A percentile compares a stretch with the other conserved stretches of the same genome.
phyloP scores from a whole-genome alignment of 768 basidiomycete species.

The Gyrodon lividus region DNA sequence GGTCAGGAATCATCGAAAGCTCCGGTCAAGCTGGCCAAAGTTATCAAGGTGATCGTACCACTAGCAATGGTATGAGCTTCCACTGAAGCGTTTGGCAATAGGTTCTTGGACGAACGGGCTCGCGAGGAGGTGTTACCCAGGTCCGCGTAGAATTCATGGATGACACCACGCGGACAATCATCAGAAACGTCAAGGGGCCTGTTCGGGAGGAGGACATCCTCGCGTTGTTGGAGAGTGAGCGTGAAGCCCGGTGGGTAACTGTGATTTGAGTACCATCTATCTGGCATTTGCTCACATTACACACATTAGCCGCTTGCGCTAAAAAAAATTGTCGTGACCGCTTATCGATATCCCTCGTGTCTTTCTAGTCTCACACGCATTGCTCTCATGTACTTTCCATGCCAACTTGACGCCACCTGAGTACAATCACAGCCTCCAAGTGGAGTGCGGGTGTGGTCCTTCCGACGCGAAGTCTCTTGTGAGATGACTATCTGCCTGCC shows the following conservation, averaged over 20 bases:
- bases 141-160: conserved; percentile 99
- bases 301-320: conserved; percentile 22
- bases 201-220: conserved; percentile 96
- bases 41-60: conserved; percentile 72
- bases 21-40: conserved; percentile 96
- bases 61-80: not conserved
- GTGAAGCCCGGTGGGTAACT: conserved; percentile 89
- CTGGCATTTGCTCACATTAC: not conserved
- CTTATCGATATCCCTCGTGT: not conserved
- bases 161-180: conserved; percentile 91
- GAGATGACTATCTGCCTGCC: no score
- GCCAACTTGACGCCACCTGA: no score
- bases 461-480: conserved; percentile 5
- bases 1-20: conserved; percentile 80
- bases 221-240: conserved; percentile 95
- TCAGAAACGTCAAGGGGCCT: conserved; percentile 98
- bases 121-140: conserved; percentile 98
- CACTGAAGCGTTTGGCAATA: conserved; percentile 32
- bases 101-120: conserved; percentile 98
- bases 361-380: not conserved
- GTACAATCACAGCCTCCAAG: no score
- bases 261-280: no score
- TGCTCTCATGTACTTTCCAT: no score
- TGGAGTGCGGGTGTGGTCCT: no score
- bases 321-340: conserved; percentile 6